phyloP scores from a whole-genome alignment of 2,329 filamentous ascomycete genomes.

The Penicillium psychrosexuale region DNA sequence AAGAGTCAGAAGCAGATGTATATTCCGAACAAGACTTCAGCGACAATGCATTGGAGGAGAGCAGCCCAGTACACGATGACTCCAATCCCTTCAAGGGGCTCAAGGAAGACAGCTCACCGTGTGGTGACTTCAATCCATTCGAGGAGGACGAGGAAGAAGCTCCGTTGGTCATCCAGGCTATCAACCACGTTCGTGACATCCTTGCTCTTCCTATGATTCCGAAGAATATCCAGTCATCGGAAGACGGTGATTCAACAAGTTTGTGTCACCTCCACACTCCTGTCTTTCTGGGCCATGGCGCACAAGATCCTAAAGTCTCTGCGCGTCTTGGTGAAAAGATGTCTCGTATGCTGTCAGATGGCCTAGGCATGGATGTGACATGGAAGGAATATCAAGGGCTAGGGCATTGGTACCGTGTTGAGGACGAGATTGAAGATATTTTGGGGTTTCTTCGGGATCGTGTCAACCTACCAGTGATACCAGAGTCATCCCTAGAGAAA shows the following conservation, averaged over 20 bases:
- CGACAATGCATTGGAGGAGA: not conserved
- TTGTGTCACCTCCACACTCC: slow-evolving; percentile 10
- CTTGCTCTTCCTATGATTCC: slow-evolving; percentile 21
- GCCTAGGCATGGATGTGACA: slow-evolving; percentile 18
- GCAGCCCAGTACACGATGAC: slow-evolving; percentile 10
- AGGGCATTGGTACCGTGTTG: slow-evolving; percentile 13
- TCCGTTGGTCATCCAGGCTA: slow-evolving; percentile 22
- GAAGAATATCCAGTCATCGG: too few species aligned
- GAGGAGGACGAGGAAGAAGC: slow-evolving; percentile 12
- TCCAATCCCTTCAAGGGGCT: slow-evolving; percentile 21
- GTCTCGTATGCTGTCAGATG: slow-evolving; percentile 11
- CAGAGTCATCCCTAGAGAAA: too few species aligned
- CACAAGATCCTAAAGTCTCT: slow-evolving; percentile 16
- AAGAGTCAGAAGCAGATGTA: not conserved
- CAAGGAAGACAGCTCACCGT: not conserved
- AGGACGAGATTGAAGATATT: slow-evolving; percentile 15
- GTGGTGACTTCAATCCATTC: slow-evolving; percentile 25
- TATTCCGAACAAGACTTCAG: not conserved
- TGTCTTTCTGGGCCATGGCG: slow-evolving; percentile 19
- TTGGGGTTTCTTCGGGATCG: slow-evolving; percentile 7
- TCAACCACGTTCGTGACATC: slow-evolving; percentile 35
- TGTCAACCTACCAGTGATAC: not conserved
- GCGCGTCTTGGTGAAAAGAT: slow-evolving; percentile 14
- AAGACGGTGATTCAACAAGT: not conserved
- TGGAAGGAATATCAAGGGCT: slow-evolving; percentile 14